A percentile compares a stretch with the other conserved stretches of the same genome.
Evolutionary conservation across 2,329 filamentous ascomycete genomes (phyloP).

Genomic region (Alternaria arborescens): DNA sequence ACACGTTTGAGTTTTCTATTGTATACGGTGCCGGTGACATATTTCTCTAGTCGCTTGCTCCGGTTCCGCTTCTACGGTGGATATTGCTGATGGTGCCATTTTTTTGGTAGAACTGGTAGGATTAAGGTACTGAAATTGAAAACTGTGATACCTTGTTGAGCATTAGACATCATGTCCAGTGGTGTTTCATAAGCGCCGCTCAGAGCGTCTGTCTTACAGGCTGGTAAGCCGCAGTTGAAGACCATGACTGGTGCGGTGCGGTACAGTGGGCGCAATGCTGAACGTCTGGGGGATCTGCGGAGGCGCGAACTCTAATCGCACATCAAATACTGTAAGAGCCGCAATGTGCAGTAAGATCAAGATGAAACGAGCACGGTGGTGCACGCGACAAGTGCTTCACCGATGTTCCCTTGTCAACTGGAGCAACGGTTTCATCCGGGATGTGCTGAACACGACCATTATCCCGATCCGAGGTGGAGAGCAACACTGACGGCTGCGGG

Average conservation of each 20-base stretch:
- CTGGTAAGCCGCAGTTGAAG: not conserved
- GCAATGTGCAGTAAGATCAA: constrained; percentile 3
- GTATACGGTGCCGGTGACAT: not conserved
- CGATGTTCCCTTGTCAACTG: not conserved
- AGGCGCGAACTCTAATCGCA: constrained; percentile 11
- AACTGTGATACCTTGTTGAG: not conserved
- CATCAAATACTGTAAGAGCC: constrained; percentile 8
- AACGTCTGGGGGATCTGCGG: constrained; percentile 16
- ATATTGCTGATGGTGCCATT: not conserved
- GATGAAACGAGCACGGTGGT: constrained; percentile 6
- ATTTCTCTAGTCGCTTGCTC: not conserved
- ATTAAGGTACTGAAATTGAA: not conserved
- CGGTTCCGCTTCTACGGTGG: not conserved
- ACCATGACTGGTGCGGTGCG: constrained; percentile 9
- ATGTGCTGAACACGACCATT: constrained; percentile 7
- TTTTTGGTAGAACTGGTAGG: constrained; percentile 1
- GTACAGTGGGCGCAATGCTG: not conserved
- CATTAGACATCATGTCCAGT: not conserved
- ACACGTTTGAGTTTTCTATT: too few species aligned
- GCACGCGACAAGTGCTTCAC: constrained; percentile 4
- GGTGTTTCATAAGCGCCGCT: not conserved
- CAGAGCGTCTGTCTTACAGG: not conserved
- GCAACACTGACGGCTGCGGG: not conserved
- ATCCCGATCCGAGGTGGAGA: constrained; percentile 9
- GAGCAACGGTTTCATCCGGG: constrained; percentile 10